A percentile compares a stretch with the other conserved stretches of the same genome.
These are phyloP conservation scores for Boletus pseudo-olivaceus DNA, from an alignment of 768 basidiomycete species.

Conservation along the genomic window DNA sequence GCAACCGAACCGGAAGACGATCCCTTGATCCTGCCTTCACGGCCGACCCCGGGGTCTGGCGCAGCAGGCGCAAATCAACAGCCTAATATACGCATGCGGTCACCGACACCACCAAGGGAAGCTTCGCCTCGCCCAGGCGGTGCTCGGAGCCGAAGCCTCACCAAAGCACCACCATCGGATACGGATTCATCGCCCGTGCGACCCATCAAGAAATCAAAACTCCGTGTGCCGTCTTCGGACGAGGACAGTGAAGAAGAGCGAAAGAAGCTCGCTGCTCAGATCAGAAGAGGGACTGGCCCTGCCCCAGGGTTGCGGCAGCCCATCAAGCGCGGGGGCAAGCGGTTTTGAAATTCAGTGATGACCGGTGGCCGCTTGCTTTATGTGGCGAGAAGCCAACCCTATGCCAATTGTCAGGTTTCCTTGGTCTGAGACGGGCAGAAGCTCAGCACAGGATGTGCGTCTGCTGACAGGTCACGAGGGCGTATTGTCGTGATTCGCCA, in stretches of 20 bases:
- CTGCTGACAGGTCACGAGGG: slow-evolving; percentile 4
- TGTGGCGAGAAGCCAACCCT: background rate
- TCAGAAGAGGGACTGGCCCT: slow-evolving; percentile 37
- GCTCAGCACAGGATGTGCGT: background rate
- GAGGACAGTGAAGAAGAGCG: slow-evolving; percentile 59
- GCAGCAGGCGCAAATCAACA: slow-evolving; percentile 9
- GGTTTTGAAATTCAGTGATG: slow-evolving; percentile 47
- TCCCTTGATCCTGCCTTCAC: slow-evolving; percentile 1
- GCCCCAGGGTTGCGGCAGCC: slow-evolving; percentile 66
- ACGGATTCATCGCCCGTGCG: slow-evolving; percentile 52
- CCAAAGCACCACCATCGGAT: slow-evolving; percentile 33
- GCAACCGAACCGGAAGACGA: slow-evolving; percentile 30
- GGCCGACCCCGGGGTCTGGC: background rate
- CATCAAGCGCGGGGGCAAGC: slow-evolving; percentile 69
- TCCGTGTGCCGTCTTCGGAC: slow-evolving; percentile 40
- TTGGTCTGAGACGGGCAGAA: background rate
- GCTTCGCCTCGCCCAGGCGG: slow-evolving; percentile 7
- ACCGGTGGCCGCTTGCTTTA: background rate
- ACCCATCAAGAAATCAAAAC: slow-evolving; percentile 48
- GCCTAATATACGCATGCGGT: slow-evolving; percentile 16
- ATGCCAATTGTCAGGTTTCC: background rate
- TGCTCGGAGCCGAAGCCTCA: slow-evolving; percentile 22
- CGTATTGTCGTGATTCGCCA: background rate
- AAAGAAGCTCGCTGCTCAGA: slow-evolving; percentile 39
- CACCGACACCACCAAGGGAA: slow-evolving; percentile 20